phyloP scores from a whole-genome alignment of 2,329 filamentous ascomycete species.

The Aspergillus niger region DNA sequence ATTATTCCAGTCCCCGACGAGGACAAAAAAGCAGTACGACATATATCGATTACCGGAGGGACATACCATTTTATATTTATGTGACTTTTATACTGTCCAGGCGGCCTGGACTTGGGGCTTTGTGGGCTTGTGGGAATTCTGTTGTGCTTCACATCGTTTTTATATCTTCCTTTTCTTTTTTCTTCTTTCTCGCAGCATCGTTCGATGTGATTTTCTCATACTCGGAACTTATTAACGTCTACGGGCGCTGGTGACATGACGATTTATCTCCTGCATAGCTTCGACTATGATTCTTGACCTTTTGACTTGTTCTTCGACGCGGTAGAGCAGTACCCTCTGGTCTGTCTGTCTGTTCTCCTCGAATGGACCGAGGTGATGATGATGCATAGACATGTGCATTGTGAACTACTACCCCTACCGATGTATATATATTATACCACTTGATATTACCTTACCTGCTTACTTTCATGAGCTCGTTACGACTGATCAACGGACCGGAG shows the following conservation, averaged over 20 bases:
- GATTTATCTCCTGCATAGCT: neutral
- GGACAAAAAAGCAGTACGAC: neutral
- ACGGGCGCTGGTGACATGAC: slow-evolving; percentile 7
- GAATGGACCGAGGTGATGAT: neutral
- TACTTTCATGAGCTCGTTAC: neutral
- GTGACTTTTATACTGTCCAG: neutral
- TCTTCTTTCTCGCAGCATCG: neutral
- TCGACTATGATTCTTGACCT: neutral
- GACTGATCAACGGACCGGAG: neutral
- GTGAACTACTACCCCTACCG: neutral
- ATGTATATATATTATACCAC: neutral
- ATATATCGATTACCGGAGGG: slow-evolving; percentile 6
- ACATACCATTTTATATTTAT: slow-evolving; percentile 1
- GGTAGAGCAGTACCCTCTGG: neutral
- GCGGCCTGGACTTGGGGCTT: neutral
- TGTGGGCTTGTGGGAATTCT: neutral
- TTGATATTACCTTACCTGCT: neutral
- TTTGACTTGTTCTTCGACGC: neutral
- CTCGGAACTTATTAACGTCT: slow-evolving; percentile 7
- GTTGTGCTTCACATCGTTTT: neutral
- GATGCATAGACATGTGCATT: neutral
- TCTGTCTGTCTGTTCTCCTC: no score
- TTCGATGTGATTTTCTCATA: slow-evolving; percentile 4
- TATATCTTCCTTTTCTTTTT: neutral
- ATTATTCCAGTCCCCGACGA: neutral